Conservation (phyloP, 2,329 filamentous ascomycete species). For the Decorospora gaudefroyi region DNA sequence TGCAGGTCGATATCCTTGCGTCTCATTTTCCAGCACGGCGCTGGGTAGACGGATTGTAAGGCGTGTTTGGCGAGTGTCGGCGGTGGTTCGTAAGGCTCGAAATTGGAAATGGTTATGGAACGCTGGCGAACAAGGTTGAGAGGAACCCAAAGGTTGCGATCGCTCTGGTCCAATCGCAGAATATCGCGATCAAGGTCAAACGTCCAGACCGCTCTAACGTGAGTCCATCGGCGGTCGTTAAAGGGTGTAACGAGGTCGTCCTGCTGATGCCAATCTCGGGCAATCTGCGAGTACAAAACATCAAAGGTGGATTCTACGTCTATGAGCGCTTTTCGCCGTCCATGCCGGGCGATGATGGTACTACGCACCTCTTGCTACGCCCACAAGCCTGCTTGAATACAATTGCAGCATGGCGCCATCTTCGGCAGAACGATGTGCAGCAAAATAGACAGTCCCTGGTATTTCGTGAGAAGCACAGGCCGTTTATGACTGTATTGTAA, state of each 20-base stretch:
- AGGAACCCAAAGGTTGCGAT: slow-evolving; percentile 8
- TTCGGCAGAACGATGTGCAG: slow-evolving; percentile 15
- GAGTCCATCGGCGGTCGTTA: slow-evolving; percentile 10
- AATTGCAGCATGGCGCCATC: slow-evolving; percentile 12
- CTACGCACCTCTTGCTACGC: slow-evolving; percentile 16
- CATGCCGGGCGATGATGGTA: slow-evolving; percentile 1
- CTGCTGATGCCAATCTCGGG: slow-evolving; percentile 15
- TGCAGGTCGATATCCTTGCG: slow-evolving; percentile 9
- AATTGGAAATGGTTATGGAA: slow-evolving; percentile 18
- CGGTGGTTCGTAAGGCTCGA: slow-evolving; percentile 17
- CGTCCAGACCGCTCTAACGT: slow-evolving; percentile 12
- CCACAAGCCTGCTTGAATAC: slow-evolving; percentile 12
- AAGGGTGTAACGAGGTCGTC: slow-evolving; percentile 18
- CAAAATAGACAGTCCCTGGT: slow-evolving; percentile 19
- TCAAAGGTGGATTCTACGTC: slow-evolving; percentile 18
- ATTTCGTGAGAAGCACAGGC: slow-evolving; percentile 8
- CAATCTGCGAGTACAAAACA: slow-evolving; percentile 12
- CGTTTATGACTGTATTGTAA: neutral
- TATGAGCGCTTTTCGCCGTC: slow-evolving; percentile 8
- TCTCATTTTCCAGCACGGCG: slow-evolving; percentile 13
- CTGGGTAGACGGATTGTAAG: slow-evolving; percentile 8
- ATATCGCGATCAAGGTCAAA: slow-evolving; percentile 21
- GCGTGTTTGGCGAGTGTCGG: slow-evolving; percentile 5
- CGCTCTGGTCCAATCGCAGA: slow-evolving; percentile 16
- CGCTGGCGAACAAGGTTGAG: slow-evolving; percentile 19